Conservation (phyloP, 106 monocot species). For the Dactylorhiza incarnata region DNA sequence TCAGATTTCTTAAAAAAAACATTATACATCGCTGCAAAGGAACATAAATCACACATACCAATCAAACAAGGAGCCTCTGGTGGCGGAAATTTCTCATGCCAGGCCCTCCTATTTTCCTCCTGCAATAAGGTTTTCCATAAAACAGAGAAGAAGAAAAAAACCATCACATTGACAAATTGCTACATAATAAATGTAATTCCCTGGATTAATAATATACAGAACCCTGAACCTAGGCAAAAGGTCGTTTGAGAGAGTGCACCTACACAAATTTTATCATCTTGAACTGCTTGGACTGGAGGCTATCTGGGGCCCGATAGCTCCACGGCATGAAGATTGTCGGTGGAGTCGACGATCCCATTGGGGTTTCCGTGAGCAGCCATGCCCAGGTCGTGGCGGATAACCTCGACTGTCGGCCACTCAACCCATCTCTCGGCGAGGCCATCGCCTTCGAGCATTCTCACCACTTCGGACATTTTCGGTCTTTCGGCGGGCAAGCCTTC, state of each 20-base stretch:
- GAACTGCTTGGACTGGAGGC: conserved; percentile 6
- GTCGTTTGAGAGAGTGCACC: not conserved
- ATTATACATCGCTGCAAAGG: not conserved
- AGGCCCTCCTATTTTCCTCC: not conserved
- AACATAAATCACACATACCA: not conserved
- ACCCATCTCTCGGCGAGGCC: conserved; percentile 80
- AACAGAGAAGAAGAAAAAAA: not conserved
- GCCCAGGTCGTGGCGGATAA: conserved; percentile 35
- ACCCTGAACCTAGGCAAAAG: conserved; percentile 1
- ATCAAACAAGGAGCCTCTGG: not conserved
- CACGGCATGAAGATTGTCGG: conserved; percentile 38
- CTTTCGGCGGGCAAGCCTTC: conserved; percentile 61
- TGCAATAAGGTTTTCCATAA: not conserved
- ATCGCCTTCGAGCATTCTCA: conserved; percentile 80
- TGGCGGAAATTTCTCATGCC: not conserved
- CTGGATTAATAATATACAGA: conserved; percentile 6
- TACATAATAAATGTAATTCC: conserved; percentile 4
- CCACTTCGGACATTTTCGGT: conserved; percentile 77
- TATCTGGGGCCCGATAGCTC: conserved; percentile 60
- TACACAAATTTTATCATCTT: not conserved
- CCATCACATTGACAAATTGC: conserved; percentile 9
- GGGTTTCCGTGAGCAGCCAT: conserved; percentile 25
- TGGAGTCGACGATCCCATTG: conserved; percentile 49
- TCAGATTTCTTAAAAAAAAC: not conserved
- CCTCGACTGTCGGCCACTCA: conserved; percentile 75